Base-by-base conservation (phyloP, 495 filamentous ascomycete species). In the Aspergillus bertholletiae region DNA sequence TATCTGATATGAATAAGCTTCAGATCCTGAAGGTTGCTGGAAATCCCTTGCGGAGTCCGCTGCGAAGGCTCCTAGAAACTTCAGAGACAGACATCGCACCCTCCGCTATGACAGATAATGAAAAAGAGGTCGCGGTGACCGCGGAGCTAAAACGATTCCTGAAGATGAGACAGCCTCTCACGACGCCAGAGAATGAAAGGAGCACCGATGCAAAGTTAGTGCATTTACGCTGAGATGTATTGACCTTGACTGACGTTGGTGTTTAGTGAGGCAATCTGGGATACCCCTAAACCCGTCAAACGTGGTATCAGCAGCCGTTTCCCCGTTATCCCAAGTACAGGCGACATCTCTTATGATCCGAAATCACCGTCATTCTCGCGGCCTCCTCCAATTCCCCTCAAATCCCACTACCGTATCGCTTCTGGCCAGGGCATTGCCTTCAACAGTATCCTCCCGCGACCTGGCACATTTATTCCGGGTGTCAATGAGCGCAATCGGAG, bases 1-100 rank as follows among this genome's bases (percentile, higher is more conserved):
- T 97, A 18, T 91, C 88, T 34, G 89, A 94, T 62, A 96, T 96
- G 86, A 84, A 80, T 49, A 91, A 90, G 47, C 78, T 97, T 22
- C 88, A 89, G 54, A 87, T 94, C 58, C 72, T 97, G 56, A 96
- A 93, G 64, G 76, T 97, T 13, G 86, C 90, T 39, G 89, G 89
- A 30, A 97, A 97, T 61, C 90, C 90, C 13, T 77, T 96, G 56
- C 69, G 69, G 34, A 63, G 70, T 51, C 77, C 79, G 35, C 58
- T 82, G 26, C 72, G 74, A 27, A 66, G 64, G 12, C 70, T 79
- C 20, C 40, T 82, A 8, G 74, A 76, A 45, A 60, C 61, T 28
- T 70, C 72, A 12, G 76, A 78, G 27, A 58, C 64, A 20, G 76
- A 80, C 46, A 69, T 70, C 22, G 65, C 71, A 4, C 66, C 73